phyloP scores from a whole-genome alignment of 495 filamentous ascomycete species.

The Xylaria intraflava region DNA sequence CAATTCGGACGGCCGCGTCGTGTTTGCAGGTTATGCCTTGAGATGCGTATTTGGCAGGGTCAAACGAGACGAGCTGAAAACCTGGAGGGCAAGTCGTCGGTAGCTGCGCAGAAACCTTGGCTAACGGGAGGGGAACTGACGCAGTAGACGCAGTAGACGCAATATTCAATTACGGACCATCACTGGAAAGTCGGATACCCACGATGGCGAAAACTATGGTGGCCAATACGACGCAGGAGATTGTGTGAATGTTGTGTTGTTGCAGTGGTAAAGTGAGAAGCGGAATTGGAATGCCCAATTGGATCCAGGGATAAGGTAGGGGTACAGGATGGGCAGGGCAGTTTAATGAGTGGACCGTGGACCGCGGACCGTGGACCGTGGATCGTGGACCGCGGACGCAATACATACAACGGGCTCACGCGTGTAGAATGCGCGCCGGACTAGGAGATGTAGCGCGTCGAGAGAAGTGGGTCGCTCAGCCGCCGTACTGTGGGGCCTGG shows the following conservation, averaged over 20 bases:
- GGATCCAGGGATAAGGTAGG: conserved; percentile 1
- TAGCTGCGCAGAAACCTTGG: not conserved
- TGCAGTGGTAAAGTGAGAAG: not conserved
- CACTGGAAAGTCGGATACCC: not conserved
- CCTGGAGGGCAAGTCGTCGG: not conserved
- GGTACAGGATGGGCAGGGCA: conserved; percentile 4
- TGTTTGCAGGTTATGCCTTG: not conserved
- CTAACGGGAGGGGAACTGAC: not conserved
- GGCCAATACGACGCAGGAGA: not conserved
- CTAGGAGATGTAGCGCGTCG: conserved; percentile 3
- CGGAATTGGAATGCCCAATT: not conserved
- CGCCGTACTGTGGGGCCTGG: no score
- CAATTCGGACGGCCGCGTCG: not conserved
- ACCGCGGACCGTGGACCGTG: conserved; percentile 1
- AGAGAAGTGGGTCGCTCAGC: no score
- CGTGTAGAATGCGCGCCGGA: conserved; percentile 7
- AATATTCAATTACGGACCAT: not conserved
- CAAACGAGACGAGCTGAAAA: not conserved
- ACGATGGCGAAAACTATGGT: not conserved
- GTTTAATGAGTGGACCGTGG: conserved; percentile 12
- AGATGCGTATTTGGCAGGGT: not conserved
- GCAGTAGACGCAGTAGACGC: not conserved
- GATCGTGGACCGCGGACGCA: conserved; percentile 2
- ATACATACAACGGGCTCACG: conserved; percentile 1
- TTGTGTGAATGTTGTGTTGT: not conserved